A percentile compares a stretch with the other conserved stretches of the same genome.
Conservation (phyloP, 345 rosid genomes). For the Excoecaria cochinchinensis region DNA sequence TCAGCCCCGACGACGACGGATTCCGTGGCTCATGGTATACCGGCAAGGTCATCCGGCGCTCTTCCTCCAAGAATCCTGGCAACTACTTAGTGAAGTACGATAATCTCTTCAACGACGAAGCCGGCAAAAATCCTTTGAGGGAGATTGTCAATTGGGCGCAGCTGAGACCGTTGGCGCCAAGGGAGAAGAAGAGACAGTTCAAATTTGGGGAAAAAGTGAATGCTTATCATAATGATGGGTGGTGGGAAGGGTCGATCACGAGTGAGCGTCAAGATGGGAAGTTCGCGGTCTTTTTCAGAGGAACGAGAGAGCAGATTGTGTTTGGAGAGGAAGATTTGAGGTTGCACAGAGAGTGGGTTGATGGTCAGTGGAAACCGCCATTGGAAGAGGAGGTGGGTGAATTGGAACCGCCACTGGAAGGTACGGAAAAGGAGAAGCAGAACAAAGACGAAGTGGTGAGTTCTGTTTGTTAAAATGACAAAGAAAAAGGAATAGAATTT, state of each 20-base stretch:
- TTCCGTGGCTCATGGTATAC: slow-evolving; percentile 73
- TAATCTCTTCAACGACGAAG: slow-evolving; percentile 48
- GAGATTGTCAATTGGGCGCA: slow-evolving; percentile 41
- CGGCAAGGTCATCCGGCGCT: slow-evolving; percentile 45
- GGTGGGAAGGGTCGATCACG: slow-evolving; percentile 89
- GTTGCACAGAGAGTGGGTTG: slow-evolving; percentile 68
- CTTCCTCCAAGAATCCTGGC: slow-evolving; percentile 22
- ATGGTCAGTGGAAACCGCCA: slow-evolving; percentile 67
- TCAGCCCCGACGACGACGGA: slow-evolving; percentile 59
- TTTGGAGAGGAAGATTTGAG: slow-evolving; percentile 50
- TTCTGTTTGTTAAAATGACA: not conserved
- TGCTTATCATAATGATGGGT: slow-evolving; percentile 65
- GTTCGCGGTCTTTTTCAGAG: slow-evolving; percentile 59
- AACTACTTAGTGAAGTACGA: slow-evolving; percentile 49
- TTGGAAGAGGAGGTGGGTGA: slow-evolving; percentile 29
- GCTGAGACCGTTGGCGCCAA: slow-evolving; percentile 55
- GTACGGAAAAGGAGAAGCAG: slow-evolving; percentile 17
- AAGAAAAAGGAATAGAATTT: not conserved
- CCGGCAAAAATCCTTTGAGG: slow-evolving; percentile 40
- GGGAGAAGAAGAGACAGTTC: slow-evolving; percentile 46
- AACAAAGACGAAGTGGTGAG: slow-evolving; percentile 2
- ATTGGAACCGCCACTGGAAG: slow-evolving; percentile 67
- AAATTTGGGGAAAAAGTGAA: slow-evolving; percentile 61
- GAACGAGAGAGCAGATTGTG: slow-evolving; percentile 52
- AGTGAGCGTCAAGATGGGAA: slow-evolving; percentile 48